phyloP scores from a whole-genome alignment of 805 yeast genomes.

The Candida ortonii region DNA sequence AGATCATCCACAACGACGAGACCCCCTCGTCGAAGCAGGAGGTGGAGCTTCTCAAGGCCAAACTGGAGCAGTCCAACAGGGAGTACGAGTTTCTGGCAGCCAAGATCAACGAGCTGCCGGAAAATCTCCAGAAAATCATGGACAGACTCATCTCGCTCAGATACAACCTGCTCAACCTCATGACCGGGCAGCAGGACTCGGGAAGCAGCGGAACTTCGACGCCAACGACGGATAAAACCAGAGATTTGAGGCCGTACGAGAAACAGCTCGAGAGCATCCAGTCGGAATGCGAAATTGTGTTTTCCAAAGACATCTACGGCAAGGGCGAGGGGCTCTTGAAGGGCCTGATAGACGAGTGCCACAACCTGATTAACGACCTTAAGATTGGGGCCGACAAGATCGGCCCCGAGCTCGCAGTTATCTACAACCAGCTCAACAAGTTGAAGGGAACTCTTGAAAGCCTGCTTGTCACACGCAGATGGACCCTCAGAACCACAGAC shows the following conservation, averaged over 20 bases:
- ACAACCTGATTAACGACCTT: slow-evolving; percentile 68
- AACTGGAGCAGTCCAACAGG: slow-evolving; percentile 59
- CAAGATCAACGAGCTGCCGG: slow-evolving; percentile 51
- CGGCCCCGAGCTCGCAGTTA: slow-evolving; percentile 51
- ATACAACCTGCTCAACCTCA: slow-evolving; percentile 52
- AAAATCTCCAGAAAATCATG: slow-evolving; percentile 48
- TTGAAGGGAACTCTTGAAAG: slow-evolving; percentile 77
- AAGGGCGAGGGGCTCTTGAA: slow-evolving; percentile 51
- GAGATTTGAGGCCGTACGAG: slow-evolving; percentile 15
- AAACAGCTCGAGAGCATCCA: slow-evolving; percentile 24
- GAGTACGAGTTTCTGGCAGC: slow-evolving; percentile 57
- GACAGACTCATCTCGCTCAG: slow-evolving; percentile 62
- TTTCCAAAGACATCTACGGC: slow-evolving; percentile 15
- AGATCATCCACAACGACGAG: slow-evolving; percentile 55
- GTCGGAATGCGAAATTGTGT: slow-evolving; percentile 22
- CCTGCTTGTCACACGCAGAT: slow-evolving; percentile 84
- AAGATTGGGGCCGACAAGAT: slow-evolving; percentile 44
- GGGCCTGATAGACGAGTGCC: slow-evolving; percentile 81
- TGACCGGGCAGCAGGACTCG: slow-evolving; percentile 46
- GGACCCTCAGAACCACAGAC: slow-evolving; percentile 98
- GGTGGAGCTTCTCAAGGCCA: slow-evolving; percentile 53
- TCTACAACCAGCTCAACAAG: slow-evolving; percentile 61
- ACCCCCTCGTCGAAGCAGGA: slow-evolving; percentile 42
- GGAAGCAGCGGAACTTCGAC: slow-evolving; percentile 6
- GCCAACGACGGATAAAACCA: slow-evolving; percentile 25